phyloP scores from a whole-genome alignment of 1,284 basidiomycete species.

The Lignosus rhinocerotis region DNA sequence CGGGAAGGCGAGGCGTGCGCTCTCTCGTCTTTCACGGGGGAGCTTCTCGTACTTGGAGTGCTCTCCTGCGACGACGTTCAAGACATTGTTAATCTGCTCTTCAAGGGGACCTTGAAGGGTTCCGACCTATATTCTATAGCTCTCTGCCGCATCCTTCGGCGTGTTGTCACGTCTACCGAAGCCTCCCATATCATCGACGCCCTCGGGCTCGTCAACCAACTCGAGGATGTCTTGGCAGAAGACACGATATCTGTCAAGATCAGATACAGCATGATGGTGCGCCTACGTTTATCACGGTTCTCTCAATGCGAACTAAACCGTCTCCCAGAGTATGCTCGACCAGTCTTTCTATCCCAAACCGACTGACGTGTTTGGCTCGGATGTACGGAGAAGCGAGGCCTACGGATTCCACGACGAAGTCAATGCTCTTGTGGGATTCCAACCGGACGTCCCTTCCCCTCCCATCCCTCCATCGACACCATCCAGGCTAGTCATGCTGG shows the following conservation, averaged over 20 bases:
- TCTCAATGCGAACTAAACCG: neutral
- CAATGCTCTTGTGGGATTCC: slow-evolving; percentile 5
- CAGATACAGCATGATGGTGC: slow-evolving; percentile 32
- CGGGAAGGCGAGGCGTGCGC: slow-evolving; percentile 7
- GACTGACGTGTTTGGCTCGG: slow-evolving; percentile 28
- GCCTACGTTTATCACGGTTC: neutral
- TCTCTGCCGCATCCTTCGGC: slow-evolving; percentile 27
- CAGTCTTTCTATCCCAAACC: slow-evolving; percentile 26
- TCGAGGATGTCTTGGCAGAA: slow-evolving; percentile 27
- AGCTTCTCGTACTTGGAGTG: slow-evolving; percentile 29
- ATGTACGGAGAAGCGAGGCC: slow-evolving; percentile 24
- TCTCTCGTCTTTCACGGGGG: slow-evolving; percentile 25
- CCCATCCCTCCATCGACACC: neutral
- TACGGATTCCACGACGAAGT: slow-evolving; percentile 25
- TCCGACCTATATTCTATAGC: slow-evolving; percentile 23
- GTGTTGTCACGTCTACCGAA: slow-evolving; percentile 25
- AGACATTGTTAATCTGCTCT: slow-evolving; percentile 24
- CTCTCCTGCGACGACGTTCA: slow-evolving; percentile 25
- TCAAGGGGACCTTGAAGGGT: slow-evolving; percentile 16
- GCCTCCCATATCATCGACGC: slow-evolving; percentile 25
- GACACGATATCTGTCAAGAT: slow-evolving; percentile 27
- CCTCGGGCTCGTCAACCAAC: slow-evolving; percentile 16
- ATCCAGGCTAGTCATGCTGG: neutral
- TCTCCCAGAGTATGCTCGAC: slow-evolving; percentile 19
- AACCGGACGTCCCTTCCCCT: neutral